Percentiles rank a stretch among this genome's conserved stretches.
phyloP scores from a whole-genome alignment of 2,329 filamentous ascomycete genomes.

The Hypoxylon sp. region DNA sequence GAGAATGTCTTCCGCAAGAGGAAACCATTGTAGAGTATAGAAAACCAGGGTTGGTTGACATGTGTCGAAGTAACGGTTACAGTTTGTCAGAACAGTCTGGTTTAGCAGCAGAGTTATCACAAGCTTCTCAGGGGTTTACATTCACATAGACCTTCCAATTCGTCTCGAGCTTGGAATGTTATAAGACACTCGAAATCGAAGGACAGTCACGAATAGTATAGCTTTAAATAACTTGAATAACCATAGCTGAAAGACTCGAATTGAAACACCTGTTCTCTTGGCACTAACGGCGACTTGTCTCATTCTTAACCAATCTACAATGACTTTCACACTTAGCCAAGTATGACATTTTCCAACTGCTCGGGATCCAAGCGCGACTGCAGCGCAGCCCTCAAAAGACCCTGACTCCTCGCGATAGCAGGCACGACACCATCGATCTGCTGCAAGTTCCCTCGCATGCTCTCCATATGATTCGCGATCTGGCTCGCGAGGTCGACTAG shows the following conservation, averaged over 20 bases:
- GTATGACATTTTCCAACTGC: constrained; percentile 62
- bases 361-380: constrained; percentile 59
- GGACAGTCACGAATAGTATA: neutral
- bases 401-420: constrained; percentile 61
- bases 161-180: neutral
- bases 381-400: constrained; percentile 63
- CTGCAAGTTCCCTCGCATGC: constrained; percentile 65
- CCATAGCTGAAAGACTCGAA: neutral
- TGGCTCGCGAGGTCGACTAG: constrained; percentile 61
- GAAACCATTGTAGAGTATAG: neutral
- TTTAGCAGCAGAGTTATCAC: neutral
- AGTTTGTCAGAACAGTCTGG: neutral
- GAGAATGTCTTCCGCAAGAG: neutral
- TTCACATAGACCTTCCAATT: neutral
- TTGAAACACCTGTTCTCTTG: neutral
- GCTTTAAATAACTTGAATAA: neutral
- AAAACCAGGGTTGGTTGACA: neutral
- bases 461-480: constrained; percentile 68
- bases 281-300: neutral
- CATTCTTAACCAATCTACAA: neutral
- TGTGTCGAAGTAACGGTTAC: neutral
- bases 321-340: constrained; percentile 53
- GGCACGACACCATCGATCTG: constrained; percentile 66
- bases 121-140: neutral
- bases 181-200: neutral